Evolutionary conservation across 75 land plant species (phyloP).

Genomic region (Cupressus sempervirens): DNA sequence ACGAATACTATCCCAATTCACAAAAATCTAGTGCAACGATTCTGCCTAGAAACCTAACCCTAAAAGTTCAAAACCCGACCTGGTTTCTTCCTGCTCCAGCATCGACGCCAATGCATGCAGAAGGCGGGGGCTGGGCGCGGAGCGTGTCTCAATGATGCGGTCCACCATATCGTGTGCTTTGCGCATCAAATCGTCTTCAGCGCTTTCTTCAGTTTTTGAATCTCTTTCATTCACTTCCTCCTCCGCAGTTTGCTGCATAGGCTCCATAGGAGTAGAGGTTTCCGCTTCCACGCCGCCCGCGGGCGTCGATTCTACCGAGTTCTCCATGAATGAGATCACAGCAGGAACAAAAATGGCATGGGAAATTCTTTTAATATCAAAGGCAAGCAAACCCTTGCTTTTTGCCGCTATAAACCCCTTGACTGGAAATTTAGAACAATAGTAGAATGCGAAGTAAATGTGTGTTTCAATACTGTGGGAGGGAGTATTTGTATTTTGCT

Average conservation of each 20-base stretch:
- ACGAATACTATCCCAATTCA: not conserved
- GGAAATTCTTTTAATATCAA: not conserved
- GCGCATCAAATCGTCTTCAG: slow-evolving; percentile 46
- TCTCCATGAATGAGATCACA: not conserved
- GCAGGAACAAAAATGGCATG: not conserved
- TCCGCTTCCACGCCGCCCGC: not conserved
- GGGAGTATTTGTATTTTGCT: not conserved
- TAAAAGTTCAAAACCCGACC: slow-evolving; percentile 27
- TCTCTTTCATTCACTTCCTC: not conserved
- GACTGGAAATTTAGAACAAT: not conserved
- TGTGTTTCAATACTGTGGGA: not conserved
- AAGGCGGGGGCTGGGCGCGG: slow-evolving; percentile 56
- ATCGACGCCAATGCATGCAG: slow-evolving; percentile 80
- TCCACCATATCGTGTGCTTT: slow-evolving; percentile 65
- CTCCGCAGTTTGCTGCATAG: not conserved
- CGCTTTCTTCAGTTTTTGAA: slow-evolving; percentile 10
- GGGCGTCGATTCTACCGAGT: not conserved
- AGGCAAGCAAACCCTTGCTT: not conserved
- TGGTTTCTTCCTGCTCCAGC: slow-evolving; percentile 71
- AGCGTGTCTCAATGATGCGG: slow-evolving; percentile 45
- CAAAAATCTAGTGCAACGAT: not conserved
- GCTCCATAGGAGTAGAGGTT: not conserved
- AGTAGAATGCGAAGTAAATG: not conserved
- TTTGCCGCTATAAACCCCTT: not conserved
- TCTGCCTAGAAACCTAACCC: not conserved